Base-by-base conservation (phyloP, 208 protist species). In the Wallacemonas collosoma region DNA sequence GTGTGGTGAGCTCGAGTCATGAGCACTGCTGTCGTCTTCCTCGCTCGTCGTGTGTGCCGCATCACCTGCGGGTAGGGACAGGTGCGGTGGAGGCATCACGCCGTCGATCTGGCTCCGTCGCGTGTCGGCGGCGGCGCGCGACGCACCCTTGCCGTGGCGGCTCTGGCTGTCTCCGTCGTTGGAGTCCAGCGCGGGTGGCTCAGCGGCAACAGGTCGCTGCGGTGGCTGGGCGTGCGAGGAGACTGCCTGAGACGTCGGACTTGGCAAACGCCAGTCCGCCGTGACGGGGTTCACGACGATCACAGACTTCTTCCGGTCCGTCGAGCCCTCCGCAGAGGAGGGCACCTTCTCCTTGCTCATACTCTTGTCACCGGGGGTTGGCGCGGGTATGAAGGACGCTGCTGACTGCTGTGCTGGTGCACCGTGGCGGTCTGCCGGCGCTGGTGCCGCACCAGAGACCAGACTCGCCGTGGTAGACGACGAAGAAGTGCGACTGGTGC, bases 191-290 rank as follows among this genome's bases (percentile, higher is more conserved):
- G 5, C 36, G 0, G 56, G 56, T 48, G 60, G 60, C 26, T 12
- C 14, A 2, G 15, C 36, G 8, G 26, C 40, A 3, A 50, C 60
- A 17, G 26, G 11, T 8, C 14, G 41, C 60, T 44, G 60, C 12
- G 60, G 60, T 51, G 60, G 60, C 60, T 7, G 60, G 41, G 50
- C 41, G n/a, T 5, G 36, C 43, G 36, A 41, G 0, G 41, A 41
- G 41, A 50, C 60, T 41, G n/a, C 1, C 5, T 65, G 44, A 12
- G 38, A 39, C 40, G 50, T 65, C 1, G 60, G 60, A n/a, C 60
- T 65, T 6, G 60, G 60, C 43, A 65, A 41, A 6, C 60, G 60
- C 60, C 60, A 65, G 11, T 65, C 60, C 4, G 60, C 60, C 60
- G 60, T 65, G 40, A 65, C 60, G 3, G 60, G 60, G 60, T 65